Percentiles rank a stretch among this genome's conserved stretches.
phyloP scores from a whole-genome alignment of 2,329 filamentous ascomycete genomes.

The Alternaria arborescens region DNA sequence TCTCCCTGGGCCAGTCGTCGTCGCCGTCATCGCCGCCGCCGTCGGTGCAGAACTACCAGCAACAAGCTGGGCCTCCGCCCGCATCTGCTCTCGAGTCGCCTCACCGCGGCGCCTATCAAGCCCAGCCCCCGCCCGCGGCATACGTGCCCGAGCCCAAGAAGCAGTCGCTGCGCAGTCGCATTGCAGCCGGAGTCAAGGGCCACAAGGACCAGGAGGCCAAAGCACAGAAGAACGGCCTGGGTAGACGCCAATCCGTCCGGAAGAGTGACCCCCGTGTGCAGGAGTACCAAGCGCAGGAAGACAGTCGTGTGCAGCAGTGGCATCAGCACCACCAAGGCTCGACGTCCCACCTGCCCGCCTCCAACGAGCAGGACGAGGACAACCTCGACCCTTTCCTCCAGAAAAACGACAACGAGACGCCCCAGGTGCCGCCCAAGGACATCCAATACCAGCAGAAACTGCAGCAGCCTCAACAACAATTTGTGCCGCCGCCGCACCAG shows the following conservation, averaged over 20 bases:
- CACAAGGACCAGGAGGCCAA: conserved; percentile 48
- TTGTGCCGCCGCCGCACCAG: conserved; percentile 40
- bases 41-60: conserved; percentile 36
- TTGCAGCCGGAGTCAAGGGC: conserved; percentile 37
- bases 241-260: conserved; percentile 47
- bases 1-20: conserved; percentile 33
- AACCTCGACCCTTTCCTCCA: conserved; percentile 51
- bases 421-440: conserved; percentile 50
- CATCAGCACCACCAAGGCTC: conserved; percentile 40
- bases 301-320: conserved; percentile 40
- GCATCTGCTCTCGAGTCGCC: conserved; percentile 36
- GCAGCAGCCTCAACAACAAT: conserved; percentile 38
- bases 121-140: conserved; percentile 19
- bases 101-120: conserved; percentile 38
- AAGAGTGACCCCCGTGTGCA: conserved; percentile 44
- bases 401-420: conserved; percentile 39
- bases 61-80: conserved; percentile 32
- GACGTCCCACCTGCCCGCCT: conserved; percentile 45
- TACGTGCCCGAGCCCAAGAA: conserved; percentile 40
- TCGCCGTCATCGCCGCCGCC: conserved; percentile 25
- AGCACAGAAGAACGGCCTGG: conserved; percentile 42
- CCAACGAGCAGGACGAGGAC: conserved; percentile 50
- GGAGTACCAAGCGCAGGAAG: conserved; percentile 38
- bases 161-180: conserved; percentile 46
- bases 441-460: conserved; percentile 38